These are phyloP conservation scores for Annona squamosa DNA, from an alignment of 164 flowering plant species.

Conservation along the genomic window DNA sequence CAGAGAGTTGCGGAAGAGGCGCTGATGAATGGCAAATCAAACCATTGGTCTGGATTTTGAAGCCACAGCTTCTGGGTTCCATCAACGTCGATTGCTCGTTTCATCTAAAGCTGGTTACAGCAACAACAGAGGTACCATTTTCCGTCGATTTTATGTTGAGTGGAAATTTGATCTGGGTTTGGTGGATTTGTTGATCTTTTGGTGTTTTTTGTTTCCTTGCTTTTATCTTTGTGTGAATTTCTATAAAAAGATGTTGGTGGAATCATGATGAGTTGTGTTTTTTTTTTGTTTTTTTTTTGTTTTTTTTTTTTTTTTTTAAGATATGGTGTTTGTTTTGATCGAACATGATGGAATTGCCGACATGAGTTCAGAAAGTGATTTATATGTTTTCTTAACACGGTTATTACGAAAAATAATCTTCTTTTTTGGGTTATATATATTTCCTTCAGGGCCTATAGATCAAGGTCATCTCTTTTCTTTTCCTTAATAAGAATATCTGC, in stretches of 20 bases:
- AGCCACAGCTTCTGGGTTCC: not conserved
- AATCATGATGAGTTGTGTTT: too few relatives aligned
- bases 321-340: too few relatives aligned
- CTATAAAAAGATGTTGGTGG: constrained; percentile 43
- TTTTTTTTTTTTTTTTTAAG: too few relatives aligned
- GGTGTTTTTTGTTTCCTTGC: not conserved
- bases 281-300: not conserved
- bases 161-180: not conserved
- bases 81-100: not conserved
- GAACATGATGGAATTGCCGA: too few relatives aligned
- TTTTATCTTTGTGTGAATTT: constrained; percentile 61
- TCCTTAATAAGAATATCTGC: not conserved
- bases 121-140: not conserved
- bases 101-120: not conserved
- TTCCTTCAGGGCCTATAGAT: too few relatives aligned
- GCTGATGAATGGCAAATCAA: not conserved
- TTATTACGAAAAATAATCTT: too few relatives aligned
- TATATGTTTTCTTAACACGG: too few relatives aligned
- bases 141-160: not conserved
- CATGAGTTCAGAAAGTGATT: too few relatives aligned
- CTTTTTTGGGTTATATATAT: too few relatives aligned
- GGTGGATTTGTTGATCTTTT: not conserved
- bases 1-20: not conserved
- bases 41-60: not conserved
- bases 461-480: too few relatives aligned